Evolutionary conservation across 768 basidiomycete species (phyloP), one percentile per base, ranked within the genome.

Genomic region (Boletus huronensis): DNA sequence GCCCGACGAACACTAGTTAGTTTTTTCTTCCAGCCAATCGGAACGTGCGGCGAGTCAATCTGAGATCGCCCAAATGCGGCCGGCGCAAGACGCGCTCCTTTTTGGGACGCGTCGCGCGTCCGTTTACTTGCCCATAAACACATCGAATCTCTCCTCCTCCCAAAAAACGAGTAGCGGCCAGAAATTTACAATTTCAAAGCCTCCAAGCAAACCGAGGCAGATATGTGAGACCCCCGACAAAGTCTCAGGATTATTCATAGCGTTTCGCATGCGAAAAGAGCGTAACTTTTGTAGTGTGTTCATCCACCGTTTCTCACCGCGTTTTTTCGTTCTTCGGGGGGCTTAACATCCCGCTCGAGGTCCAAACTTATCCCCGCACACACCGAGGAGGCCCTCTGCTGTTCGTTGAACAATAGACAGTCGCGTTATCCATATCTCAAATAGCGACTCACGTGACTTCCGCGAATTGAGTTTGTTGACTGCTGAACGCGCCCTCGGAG

Each of bases 41-140:
- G 54, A 29, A 26, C 31, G 16, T 16, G 10, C 52, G 61, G 64
- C 28, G 52, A 53, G 48, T 55, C 54, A 55, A 74, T 74, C 71
- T 71, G 45, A 70, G 69, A 75, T 72, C 55, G 54, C 4, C 64
- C 60, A 64, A 54, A 67, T 53, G 42, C n/a, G 56, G 70, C 58
- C 55, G 72, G 74, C 72, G 71, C 64, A 72, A 62, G 72, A 72
- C 71, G 72, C 73, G 71, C 59, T 64, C 72, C 73, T 63, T 66
- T 67, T 74, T 62, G 53, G 72, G 73, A 73, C 66, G 64, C 56
- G 62, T 66, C 72, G 63, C 67, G 60, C 49, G 50, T 57, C 55
- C 45, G 61, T 64, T 63, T 38, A 57, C 51, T 59, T 35, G 21
- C 54, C 44, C 60, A 28, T 36, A 57, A 58, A 72, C 71, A 72